Evolutionary conservation across 2,329 filamentous ascomycete species (phyloP), one percentile per base, ranked within the genome.

Genomic region (Parasarocladium wereldwijsianum): DNA sequence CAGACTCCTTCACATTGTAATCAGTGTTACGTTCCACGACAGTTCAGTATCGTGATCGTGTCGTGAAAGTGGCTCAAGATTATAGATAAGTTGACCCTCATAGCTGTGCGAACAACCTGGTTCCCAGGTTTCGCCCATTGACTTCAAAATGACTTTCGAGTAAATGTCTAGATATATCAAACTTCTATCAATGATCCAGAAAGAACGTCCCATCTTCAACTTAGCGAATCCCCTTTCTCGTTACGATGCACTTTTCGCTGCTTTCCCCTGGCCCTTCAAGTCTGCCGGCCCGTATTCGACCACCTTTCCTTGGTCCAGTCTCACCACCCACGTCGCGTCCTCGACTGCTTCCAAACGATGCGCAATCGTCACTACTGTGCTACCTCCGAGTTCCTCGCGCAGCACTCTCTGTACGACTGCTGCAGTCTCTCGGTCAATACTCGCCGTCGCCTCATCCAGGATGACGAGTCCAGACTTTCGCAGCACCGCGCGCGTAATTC

Each of bases 351-450:
- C 67, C 2, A 75, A 51, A 2, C 71, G 59, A 45, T 77, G 72
- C n/a, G 72, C 71, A 43, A 77, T 75, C 0, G 71, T 74, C 24
- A 77, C 70, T 3, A 77, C 69, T 0, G 72, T 76, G 38, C 66
- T 71, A 10, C 57, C 36, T 4, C 45, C 43, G 25, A 76, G 52
- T 42, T 74, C 69, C 15, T 64, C 58, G 4, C 69, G 49, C 22
- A 76, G 43, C 3, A 76, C 55, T 10, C 62, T 52, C 46, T 76
- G 70, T 33, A 76, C 71, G 14, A 58, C 56, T 13, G 57, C 55
- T 0, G 72, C 71, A 1, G 72, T 76, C 33, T 55, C 58, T 26
- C 62, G 60, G 33, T 76, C 72, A 29, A 76, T 73, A 1, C 64
- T 70, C 3, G 71, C 70, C 4, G 72, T 76, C 3, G 71, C 72